Percentiles rank a stretch among this genome's conserved stretches.
Conservation (phyloP, 2,329 filamentous ascomycete genomes). For the Fusarium piperis region DNA sequence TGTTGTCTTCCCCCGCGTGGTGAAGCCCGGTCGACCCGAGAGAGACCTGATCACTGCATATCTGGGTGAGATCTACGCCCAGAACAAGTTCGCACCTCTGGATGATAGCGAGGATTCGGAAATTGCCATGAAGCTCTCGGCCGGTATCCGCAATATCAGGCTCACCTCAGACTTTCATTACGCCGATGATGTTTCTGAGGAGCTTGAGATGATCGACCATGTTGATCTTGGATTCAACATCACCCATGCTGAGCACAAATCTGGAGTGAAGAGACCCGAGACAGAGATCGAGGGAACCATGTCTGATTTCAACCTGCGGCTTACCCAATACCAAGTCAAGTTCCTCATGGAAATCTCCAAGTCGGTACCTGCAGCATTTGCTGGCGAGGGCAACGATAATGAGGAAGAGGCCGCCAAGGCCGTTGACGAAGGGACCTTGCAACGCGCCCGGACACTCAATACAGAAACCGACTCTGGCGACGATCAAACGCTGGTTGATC, state of each 20-base stretch:
- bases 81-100: conserved; percentile 88
- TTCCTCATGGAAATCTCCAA: conserved; percentile 88
- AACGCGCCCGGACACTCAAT: conserved; percentile 57
- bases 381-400: conserved; percentile 70
- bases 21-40: conserved; percentile 73
- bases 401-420: conserved; percentile 80
- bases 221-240: conserved; percentile 94
- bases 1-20: conserved; percentile 87
- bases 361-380: conserved; percentile 88
- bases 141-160: conserved; percentile 91
- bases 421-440: conserved; percentile 67
- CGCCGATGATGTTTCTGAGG: conserved; percentile 74
- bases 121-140: conserved; percentile 87
- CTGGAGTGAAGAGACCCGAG: conserved; percentile 82
- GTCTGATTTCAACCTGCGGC: conserved; percentile 89
- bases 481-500: conserved; percentile 59
- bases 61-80: conserved; percentile 95
- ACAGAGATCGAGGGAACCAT: conserved; percentile 91
- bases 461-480: conserved; percentile 45
- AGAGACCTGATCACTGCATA: conserved; percentile 92
- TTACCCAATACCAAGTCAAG: conserved; percentile 91
- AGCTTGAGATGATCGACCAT: conserved; percentile 96
- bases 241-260: conserved; percentile 87
- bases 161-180: conserved; percentile 93
- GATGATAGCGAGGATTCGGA: conserved; percentile 78